A percentile compares a stretch with the other conserved stretches of the same genome.
These are phyloP conservation scores for Glutinoglossum americanum DNA, from an alignment of 495 filamentous ascomycete species.

Conservation along the genomic window DNA sequence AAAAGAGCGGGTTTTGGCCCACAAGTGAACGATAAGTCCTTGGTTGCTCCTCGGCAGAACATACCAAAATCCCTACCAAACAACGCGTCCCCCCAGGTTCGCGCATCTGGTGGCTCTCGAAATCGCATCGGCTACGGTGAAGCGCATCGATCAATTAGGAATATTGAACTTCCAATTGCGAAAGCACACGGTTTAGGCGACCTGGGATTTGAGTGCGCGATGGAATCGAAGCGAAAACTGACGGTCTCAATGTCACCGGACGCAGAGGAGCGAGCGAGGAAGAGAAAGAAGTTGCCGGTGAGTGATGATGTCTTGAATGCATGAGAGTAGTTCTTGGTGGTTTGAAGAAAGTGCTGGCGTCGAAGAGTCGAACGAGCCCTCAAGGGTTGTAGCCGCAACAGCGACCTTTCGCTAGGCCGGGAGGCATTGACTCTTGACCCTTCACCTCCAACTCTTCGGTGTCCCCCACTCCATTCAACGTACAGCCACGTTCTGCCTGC, in stretches of 20 bases:
- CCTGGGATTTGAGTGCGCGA: slow-evolving; percentile 11
- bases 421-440: slow-evolving; percentile 5
- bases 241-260: slow-evolving; percentile 20
- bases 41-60: slow-evolving; percentile 1
- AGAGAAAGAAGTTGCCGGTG: slow-evolving; percentile 37
- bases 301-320: slow-evolving; percentile 13
- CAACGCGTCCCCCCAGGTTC: slow-evolving; percentile 1
- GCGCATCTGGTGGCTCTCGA: not conserved
- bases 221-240: slow-evolving; percentile 52
- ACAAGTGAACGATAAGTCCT: not conserved
- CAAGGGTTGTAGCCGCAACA: slow-evolving; percentile 1
- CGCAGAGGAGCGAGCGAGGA: slow-evolving; percentile 34
- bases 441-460: slow-evolving; percentile 7
- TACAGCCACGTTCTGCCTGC: not conserved
- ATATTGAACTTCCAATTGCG: not conserved
- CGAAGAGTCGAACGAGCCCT: not conserved
- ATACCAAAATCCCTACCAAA: slow-evolving; percentile 2
- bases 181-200: not conserved
- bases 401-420: slow-evolving; percentile 11
- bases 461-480: not conserved
- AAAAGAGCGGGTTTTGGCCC: not conserved
- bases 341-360: slow-evolving; percentile 6
- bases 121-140: not conserved
- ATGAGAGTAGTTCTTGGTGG: slow-evolving; percentile 4
- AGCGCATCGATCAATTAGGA: not conserved